Percentiles rank a stretch among this genome's conserved stretches.
Evolutionary conservation across 2,329 filamentous ascomycete genomes (phyloP).

Genomic region (Penicillium sp.): DNA sequence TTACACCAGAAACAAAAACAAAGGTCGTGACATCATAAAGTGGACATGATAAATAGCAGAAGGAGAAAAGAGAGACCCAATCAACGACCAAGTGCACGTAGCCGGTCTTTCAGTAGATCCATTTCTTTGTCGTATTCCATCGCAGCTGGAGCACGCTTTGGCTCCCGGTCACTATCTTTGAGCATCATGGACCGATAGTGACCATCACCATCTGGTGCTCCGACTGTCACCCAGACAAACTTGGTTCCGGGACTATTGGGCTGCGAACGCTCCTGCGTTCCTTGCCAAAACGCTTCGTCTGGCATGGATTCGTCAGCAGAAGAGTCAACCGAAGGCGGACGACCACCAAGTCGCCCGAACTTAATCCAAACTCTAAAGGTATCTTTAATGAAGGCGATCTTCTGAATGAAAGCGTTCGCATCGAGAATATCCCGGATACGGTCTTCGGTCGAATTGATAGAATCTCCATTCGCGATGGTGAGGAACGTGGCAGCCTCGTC

Average conservation of each 20-base stretch:
- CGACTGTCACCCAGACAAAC: slow-evolving; percentile 52
- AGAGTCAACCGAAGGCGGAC: slow-evolving; percentile 16
- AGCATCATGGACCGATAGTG: slow-evolving; percentile 40
- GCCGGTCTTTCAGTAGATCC: slow-evolving; percentile 28
- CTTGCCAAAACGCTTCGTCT: slow-evolving; percentile 41
- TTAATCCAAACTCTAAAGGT: slow-evolving; percentile 42
- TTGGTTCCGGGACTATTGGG: slow-evolving; percentile 47
- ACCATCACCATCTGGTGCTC: slow-evolving; percentile 46
- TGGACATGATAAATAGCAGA: slow-evolving; percentile 8
- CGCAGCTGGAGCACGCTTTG: slow-evolving; percentile 12
- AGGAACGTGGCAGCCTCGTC: slow-evolving; percentile 42
- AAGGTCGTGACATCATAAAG: slow-evolving; percentile 26
- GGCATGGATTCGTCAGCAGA: slow-evolving; percentile 12
- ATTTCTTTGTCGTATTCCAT: slow-evolving; percentile 26
- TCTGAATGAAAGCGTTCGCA: slow-evolving; percentile 44
- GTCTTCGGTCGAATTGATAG: slow-evolving; percentile 33
- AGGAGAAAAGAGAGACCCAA: slow-evolving; percentile 8
- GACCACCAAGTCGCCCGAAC: slow-evolving; percentile 37
- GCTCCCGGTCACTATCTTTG: slow-evolving; percentile 21
- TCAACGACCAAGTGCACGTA: slow-evolving; percentile 24
- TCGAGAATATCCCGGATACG: slow-evolving; percentile 42
- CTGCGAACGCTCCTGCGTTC: slow-evolving; percentile 38
- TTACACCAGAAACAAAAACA: slow-evolving; percentile 1
- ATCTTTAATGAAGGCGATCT: slow-evolving; percentile 41
- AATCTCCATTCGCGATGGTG: slow-evolving; percentile 36